A percentile compares a stretch with the other conserved stretches of the same genome.
Conservation (phyloP, 2,329 filamentous ascomycete species). For the Colletotrichum falcatum region DNA sequence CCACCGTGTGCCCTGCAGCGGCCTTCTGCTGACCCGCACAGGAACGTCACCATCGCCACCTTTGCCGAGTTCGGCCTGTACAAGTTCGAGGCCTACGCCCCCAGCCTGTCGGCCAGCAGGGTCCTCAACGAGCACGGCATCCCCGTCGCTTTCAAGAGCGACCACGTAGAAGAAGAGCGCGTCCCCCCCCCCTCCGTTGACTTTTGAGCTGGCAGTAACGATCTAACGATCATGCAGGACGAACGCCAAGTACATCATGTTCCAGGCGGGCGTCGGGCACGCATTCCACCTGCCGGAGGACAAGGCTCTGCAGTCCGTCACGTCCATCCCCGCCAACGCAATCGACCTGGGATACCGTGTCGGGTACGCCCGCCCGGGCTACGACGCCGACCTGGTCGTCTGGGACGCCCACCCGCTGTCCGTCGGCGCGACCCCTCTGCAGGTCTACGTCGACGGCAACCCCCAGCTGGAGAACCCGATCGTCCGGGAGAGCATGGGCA, state of each 20-base stretch:
- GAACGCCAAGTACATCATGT: constrained; percentile 57
- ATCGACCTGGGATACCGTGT: constrained; percentile 57
- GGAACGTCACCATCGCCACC: constrained; percentile 56
- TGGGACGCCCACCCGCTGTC: constrained; percentile 62
- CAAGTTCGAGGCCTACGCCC: constrained; percentile 56
- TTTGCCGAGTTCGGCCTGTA: constrained; percentile 57
- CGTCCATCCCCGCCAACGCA: constrained; percentile 58
- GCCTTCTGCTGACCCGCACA: constrained; percentile 29
- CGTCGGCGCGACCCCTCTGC: constrained; percentile 57
- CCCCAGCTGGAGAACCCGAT: constrained; percentile 50
- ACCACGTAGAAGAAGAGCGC: constrained; percentile 47
- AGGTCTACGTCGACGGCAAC: constrained; percentile 61
- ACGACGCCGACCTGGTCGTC: constrained; percentile 63
- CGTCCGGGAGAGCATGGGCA: constrained; percentile 47
- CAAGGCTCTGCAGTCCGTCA: constrained; percentile 57
- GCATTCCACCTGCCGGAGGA: constrained; percentile 56
- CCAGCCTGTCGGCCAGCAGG: constrained; percentile 54
- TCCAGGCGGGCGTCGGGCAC: constrained; percentile 55
- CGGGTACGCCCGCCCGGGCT: constrained; percentile 57
- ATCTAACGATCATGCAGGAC: constrained; percentile 36
- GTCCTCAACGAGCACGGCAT: constrained; percentile 55
- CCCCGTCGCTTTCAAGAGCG: constrained; percentile 58
- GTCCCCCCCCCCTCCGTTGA: background rate
- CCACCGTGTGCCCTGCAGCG: constrained; percentile 33
- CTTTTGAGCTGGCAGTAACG: background rate